phyloP scores from a whole-genome alignment of 2,329 filamentous ascomycete genomes.

The Cladosporium sp. region DNA sequence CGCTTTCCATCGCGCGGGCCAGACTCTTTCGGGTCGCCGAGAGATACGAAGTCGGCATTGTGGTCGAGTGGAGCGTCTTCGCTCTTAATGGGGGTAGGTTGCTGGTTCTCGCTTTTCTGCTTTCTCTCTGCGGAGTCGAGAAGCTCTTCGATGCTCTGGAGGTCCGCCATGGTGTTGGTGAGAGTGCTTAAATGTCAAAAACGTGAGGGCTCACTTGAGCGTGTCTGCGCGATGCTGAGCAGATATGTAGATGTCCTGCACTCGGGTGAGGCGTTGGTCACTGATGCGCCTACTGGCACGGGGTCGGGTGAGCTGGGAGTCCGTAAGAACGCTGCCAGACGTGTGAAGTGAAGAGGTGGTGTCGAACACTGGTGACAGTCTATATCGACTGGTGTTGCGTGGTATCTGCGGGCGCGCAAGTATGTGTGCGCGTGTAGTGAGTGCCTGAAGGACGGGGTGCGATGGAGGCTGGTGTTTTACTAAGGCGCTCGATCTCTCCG shows the following conservation, averaged over 20 bases:
- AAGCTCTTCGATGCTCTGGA: constrained; percentile 68
- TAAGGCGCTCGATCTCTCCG: neutral
- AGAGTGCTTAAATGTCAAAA: constrained; percentile 1
- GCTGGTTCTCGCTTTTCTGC: constrained; percentile 12
- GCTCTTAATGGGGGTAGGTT: neutral
- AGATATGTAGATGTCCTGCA: neutral
- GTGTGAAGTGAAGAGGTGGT: neutral
- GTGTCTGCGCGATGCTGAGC: neutral
- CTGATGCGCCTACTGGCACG: neutral
- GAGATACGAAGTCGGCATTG: constrained; percentile 9
- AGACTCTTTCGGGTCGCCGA: neutral
- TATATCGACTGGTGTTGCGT: neutral
- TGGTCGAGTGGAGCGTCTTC: neutral
- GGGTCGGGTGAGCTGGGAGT: constrained; percentile 1
- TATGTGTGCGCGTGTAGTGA: neutral
- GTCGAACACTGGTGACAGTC: neutral
- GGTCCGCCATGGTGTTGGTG: constrained; percentile 16
- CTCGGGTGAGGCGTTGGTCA: neutral
- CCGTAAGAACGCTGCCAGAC: constrained; percentile 4
- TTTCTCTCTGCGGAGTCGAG: constrained; percentile 59
- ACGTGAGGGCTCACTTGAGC: constrained; percentile 11
- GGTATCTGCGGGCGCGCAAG: neutral
- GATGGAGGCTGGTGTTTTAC: neutral
- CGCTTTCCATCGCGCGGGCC: constrained; percentile 5
- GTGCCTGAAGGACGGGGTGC: neutral